phyloP scores from a whole-genome alignment of 208 protist species.

The Crithidia acanthocephali region DNA sequence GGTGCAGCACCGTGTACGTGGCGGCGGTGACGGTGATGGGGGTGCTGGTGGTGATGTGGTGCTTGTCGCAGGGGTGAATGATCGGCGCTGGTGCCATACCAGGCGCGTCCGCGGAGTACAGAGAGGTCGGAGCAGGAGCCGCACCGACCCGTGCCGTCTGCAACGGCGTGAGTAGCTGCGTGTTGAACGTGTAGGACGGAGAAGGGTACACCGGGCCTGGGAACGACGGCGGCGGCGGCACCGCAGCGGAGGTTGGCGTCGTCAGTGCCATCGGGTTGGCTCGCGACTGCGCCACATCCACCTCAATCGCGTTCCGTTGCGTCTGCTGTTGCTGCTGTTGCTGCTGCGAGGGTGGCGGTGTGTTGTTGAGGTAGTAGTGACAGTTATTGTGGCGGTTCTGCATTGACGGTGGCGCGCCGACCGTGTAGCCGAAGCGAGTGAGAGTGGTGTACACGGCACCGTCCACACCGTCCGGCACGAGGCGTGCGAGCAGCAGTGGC shows the following conservation, averaged over 20 bases:
- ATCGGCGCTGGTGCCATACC: slow-evolving; percentile 51
- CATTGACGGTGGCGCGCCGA: neutral
- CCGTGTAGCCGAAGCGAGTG: slow-evolving; percentile 20
- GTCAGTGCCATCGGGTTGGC: slow-evolving; percentile 20
- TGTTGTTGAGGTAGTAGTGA: neutral
- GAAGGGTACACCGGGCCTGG: neutral
- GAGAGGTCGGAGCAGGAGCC: neutral
- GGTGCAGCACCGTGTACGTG: slow-evolving; percentile 36
- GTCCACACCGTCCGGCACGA: slow-evolving; percentile 22
- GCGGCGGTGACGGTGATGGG: slow-evolving; percentile 54
- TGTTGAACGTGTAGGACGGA: neutral
- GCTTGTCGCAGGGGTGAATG: slow-evolving; percentile 49
- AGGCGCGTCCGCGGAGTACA: slow-evolving; percentile 8
- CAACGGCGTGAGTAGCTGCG: neutral
- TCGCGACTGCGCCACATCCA: slow-evolving; percentile 18
- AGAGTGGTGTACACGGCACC: slow-evolving; percentile 25
- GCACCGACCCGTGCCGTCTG: neutral
- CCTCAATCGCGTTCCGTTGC: slow-evolving; percentile 12
- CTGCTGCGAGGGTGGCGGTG: no score
- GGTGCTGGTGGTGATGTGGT: slow-evolving; percentile 55
- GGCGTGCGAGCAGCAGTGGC: slow-evolving; percentile 52
- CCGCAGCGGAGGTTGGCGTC: neutral
- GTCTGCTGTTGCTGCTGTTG: slow-evolving; percentile 5
- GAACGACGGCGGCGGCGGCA: neutral
- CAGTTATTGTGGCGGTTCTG: neutral